Evolutionary conservation across 441 rosid genomes (phyloP), one percentile per base, ranked within the genome.

Genomic region (Cnidoscolus chayamansa): DNA sequence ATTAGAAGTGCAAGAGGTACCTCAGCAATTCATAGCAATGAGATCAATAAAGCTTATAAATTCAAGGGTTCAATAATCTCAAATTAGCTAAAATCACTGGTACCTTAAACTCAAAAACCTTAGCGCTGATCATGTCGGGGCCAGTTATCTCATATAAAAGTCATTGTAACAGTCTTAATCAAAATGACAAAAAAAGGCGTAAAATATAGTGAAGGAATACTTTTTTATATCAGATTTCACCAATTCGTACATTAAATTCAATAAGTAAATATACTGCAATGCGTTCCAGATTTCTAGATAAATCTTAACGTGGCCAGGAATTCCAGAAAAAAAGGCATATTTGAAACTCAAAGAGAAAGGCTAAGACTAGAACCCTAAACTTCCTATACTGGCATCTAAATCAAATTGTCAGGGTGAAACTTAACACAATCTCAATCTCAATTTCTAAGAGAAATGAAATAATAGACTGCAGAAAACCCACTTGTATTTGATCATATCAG

Each of bases 401-500:
- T 55, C 19, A 10, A 25, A 25, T 3, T 0, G 31, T 25, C 16
- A 25, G 58, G 16, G 10, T 47, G 51, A 43, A 51, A 67, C 31
- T 10, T 10, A 20, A 32, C 61, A 25, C 31, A 56, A 56, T 54
- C 61, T 31, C 70, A n/a, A 67, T 32, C 48, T 31, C 6, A 16
- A 12, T 59, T 10, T 57, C 9, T 3, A 25, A 1, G 4, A 10
- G 0, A 47, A 53, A 4, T 10, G 30, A 50, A 19, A 68, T 2
- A 19, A 57, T 32, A 45, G 35, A 37, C 31, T 11, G 47, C 6
- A 16, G 43, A 54, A 47, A 9, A 74, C 91, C 84, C 54, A 94
- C 99, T 86, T 88, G 90, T 89, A 94, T 84, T 82, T 88, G 73
- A 92, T 80, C 98, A 92, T 89, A 13, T 92, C 98, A 32, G 97